A percentile compares a stretch with the other conserved stretches of the same genome.
Conservation (phyloP, 164 flowering plant genomes). For the Tetrastigma voinierianum region DNA sequence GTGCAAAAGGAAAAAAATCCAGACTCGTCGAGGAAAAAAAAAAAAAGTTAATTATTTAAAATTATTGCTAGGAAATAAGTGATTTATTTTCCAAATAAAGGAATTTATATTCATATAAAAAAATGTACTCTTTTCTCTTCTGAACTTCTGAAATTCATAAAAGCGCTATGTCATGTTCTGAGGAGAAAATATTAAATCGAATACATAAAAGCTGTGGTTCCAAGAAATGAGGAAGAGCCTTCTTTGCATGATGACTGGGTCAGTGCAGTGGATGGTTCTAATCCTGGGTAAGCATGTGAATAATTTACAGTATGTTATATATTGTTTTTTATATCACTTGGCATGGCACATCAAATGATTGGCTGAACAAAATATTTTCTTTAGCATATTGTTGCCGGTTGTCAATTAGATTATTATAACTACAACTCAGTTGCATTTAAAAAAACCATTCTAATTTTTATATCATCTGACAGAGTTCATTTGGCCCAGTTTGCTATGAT, state of each 20-base stretch:
- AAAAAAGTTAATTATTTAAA: too few species aligned
- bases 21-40: too few species aligned
- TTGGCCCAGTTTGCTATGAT: constrained; percentile 91
- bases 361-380: too few species aligned
- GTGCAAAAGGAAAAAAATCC: too few species aligned
- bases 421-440: too few species aligned
- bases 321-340: background rate
- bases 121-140: too few species aligned
- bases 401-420: too few species aligned
- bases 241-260: constrained; percentile 95
- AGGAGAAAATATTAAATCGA: constrained; percentile 87
- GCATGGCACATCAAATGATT: background rate
- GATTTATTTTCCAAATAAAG: too few species aligned
- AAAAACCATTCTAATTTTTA: background rate
- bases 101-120: too few species aligned
- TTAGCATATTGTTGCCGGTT: too few species aligned
- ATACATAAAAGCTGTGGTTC: constrained; percentile 78
- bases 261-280: constrained; percentile 88
- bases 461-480: constrained; percentile 60
- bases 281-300: constrained; percentile 54
- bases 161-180: constrained; percentile 22
- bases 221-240: constrained; percentile 78
- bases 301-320: background rate
- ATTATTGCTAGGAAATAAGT: too few species aligned
- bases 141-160: background rate